phyloP scores from a whole-genome alignment of 129 eudicot species.

The Pulicaria dysenterica region DNA sequence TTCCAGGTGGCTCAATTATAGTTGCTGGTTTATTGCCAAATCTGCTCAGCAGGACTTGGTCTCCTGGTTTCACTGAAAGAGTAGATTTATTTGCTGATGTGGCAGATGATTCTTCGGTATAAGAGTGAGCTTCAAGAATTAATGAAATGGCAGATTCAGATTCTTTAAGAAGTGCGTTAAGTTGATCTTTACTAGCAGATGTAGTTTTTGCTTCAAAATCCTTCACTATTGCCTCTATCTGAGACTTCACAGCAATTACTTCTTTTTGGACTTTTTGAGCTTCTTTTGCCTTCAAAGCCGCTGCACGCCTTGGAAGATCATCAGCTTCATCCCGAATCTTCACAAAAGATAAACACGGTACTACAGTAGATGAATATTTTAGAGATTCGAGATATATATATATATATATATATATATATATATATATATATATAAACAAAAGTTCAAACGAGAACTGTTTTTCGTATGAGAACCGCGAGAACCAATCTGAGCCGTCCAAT shows the following conservation, averaged over 20 bases:
- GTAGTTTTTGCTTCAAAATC: slow-evolving; percentile 59
- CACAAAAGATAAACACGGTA: slow-evolving; percentile 16
- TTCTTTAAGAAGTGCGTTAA: slow-evolving; percentile 63
- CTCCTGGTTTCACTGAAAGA: slow-evolving; percentile 59
- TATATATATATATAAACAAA: no score
- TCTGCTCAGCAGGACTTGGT: slow-evolving; percentile 59
- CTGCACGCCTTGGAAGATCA: slow-evolving; percentile 72
- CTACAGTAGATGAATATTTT: slow-evolving; percentile 21
- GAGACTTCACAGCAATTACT: slow-evolving; percentile 46
- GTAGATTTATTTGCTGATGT: slow-evolving; percentile 34
- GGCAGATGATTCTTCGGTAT: slow-evolving; percentile 33
- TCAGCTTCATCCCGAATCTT: slow-evolving; percentile 74
- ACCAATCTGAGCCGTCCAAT: no score
- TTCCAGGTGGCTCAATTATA: slow-evolving; percentile 65
- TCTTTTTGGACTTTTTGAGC: slow-evolving; percentile 56
- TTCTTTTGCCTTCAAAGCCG: slow-evolving; percentile 70
- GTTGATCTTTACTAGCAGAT: slow-evolving; percentile 47
- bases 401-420: no score
- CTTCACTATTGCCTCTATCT: slow-evolving; percentile 53
- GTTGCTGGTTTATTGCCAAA: slow-evolving; percentile 78
- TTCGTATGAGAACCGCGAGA: no score
- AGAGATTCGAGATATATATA: background rate
- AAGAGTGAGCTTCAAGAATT: slow-evolving; percentile 55
- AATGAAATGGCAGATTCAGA: slow-evolving; percentile 67
- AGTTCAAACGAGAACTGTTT: no score